These are phyloP conservation scores for Cystofilobasidium bisporidii DNA, from an alignment of 768 basidiomycete genomes.

Conservation along the genomic window DNA sequence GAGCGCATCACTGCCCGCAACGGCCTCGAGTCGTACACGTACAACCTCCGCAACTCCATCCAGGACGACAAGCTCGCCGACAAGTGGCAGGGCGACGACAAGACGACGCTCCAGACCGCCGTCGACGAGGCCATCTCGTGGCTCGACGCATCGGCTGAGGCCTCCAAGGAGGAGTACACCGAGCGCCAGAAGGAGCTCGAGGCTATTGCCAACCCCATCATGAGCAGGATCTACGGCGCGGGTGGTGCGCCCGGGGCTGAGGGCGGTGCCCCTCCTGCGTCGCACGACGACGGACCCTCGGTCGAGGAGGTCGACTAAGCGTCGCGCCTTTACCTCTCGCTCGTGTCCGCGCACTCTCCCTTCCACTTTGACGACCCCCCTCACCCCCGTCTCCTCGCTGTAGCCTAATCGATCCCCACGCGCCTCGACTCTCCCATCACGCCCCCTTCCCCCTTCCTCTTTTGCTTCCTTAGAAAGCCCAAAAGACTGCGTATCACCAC, in stretches of 20 bases:
- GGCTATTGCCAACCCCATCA: constrained; percentile 93
- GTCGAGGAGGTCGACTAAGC: constrained; percentile 68
- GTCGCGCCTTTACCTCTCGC: no score
- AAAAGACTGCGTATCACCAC: no score
- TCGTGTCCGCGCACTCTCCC: no score
- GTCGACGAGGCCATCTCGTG: constrained; percentile 75
- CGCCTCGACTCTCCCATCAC: no score
- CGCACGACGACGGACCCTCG: constrained; percentile 59
- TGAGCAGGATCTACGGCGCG: constrained; percentile 87
- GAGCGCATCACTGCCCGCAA: constrained; percentile 60
- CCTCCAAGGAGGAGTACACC: constrained; percentile 94
- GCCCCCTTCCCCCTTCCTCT: no score
- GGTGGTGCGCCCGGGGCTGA: constrained; percentile 65
- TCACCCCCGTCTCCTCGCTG: no score
- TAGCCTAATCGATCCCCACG: no score
- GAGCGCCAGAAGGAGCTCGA: constrained; percentile 97
- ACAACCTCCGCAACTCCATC: constrained; percentile 87
- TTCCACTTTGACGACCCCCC: no score
- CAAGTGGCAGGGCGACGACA: constrained; percentile 39
- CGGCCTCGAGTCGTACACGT: constrained; percentile 82
- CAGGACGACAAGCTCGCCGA: constrained; percentile 32
- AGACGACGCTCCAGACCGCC: constrained; percentile 60
- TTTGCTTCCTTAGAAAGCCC: no score
- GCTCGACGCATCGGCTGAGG: constrained; percentile 81
- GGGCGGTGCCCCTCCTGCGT: constrained; percentile 30